Conservation (phyloP, 2,329 filamentous ascomycete genomes). For the Talaromyces sp. region DNA sequence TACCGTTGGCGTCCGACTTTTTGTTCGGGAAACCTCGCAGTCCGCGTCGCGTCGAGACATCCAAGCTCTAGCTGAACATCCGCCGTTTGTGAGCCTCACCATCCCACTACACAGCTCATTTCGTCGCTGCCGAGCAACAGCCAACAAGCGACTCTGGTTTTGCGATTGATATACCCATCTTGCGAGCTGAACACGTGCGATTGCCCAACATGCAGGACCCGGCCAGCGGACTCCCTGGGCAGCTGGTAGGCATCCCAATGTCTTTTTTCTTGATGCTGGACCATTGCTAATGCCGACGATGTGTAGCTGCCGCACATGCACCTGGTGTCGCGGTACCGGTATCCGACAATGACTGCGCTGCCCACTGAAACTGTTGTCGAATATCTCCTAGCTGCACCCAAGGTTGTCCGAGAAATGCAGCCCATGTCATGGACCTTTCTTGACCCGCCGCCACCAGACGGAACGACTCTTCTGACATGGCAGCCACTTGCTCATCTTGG, state of each 20-base stretch:
- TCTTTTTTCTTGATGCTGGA: background rate
- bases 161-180: background rate
- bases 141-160: background rate
- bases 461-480: conserved; percentile 80
- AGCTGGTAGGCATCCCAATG: conserved; percentile 33
- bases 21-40: conserved; percentile 3
- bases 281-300: background rate
- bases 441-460: conserved; percentile 67
- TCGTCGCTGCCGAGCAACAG: background rate
- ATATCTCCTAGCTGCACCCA: conserved; percentile 76
- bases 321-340: conserved; percentile 76
- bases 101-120: background rate
- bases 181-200: conserved; percentile 18
- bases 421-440: conserved; percentile 94
- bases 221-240: conserved; percentile 39
- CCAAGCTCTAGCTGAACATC: background rate
- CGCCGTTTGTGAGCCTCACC: background rate
- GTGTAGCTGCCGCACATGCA: conserved; percentile 79
- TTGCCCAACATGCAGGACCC: conserved; percentile 41
- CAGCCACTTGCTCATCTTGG: conserved; percentile 69
- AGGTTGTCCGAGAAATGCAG: conserved; percentile 75
- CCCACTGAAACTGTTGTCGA: conserved; percentile 72
- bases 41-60: conserved; percentile 11
- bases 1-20: conserved; percentile 13
- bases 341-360: conserved; percentile 66